Evolutionary conservation across 495 filamentous ascomycete species (phyloP), one percentile per base, ranked within the genome.

Genomic region (Neurospora intermedia): DNA sequence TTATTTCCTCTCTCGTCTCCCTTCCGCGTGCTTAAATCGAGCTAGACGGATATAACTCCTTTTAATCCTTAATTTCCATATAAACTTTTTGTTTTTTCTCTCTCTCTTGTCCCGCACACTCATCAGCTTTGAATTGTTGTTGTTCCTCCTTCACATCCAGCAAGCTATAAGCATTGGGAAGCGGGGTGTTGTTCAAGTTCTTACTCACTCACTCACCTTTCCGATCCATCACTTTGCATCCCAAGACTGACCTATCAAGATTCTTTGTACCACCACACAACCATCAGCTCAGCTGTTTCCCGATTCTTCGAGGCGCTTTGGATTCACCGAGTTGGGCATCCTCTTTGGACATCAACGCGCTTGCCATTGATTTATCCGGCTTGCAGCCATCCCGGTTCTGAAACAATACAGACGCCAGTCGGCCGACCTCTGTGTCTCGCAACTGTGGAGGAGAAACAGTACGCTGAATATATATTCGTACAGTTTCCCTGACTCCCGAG

Each of bases 1-100:
- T 74, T 62, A 70, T 69, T 74, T 74, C 69, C 74, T 75, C 69
- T 45, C 72, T 69, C 74, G 66, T 69, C 72, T 62, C 72, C 73
- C 70, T 75, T 74, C 48, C 69, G 46, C 75, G 74, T 75, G 69
- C 69, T 39, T 46, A 35, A 72, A 27, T 69, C 35, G 23, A 41
- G 69, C 40, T 66, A 66, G 38, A 23, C 43, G 35, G 42, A 69
- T 38, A 23, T 54, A 54, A 69, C 48, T 40, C 48, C 54, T 15
- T 41, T 66, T 66, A 6, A 66, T 66, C 54, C 54, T 66, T 35
- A 35, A 66, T 66, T 66, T 43, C 35, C 45, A 70, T 46, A 40
- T 43, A 70, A 42, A 42, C 6, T 70, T 46, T 73, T 69, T 43
- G 39, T 41, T 20, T 45, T 38, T 38, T 69, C 69, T 31, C 27